phyloP scores from a whole-genome alignment of 768 basidiomycete species.

The Panellus pusillus region DNA sequence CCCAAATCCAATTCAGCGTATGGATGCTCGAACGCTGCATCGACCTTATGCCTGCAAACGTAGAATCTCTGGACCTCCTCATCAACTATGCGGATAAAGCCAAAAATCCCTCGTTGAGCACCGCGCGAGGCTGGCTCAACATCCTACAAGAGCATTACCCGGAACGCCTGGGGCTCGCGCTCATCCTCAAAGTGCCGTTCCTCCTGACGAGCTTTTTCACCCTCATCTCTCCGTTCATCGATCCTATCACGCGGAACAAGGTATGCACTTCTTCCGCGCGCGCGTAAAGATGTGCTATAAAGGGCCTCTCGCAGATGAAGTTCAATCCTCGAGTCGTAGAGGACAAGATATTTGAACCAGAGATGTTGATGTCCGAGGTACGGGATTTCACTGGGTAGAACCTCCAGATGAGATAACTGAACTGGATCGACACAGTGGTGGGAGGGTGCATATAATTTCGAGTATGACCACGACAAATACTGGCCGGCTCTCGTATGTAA shows the following conservation, averaged over 20 bases:
- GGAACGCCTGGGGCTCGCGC: conserved; percentile 74
- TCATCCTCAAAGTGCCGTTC: conserved; percentile 83
- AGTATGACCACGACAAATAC: conserved; percentile 73
- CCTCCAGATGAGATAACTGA: too few relatives aligned
- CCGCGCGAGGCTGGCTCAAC: conserved; percentile 48
- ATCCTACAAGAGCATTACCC: conserved; percentile 85
- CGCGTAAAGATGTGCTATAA: too few relatives aligned
- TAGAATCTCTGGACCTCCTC: conserved; percentile 77
- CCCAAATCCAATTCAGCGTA: conserved; percentile 72
- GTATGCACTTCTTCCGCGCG: too few relatives aligned
- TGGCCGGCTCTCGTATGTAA: conserved; percentile 62
- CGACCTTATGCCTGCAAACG: conserved; percentile 78
- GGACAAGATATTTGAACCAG: conserved; percentile 66
- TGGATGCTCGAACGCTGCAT: conserved; percentile 78
- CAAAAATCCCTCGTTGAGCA: conserved; percentile 51
- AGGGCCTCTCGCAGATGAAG: conserved; percentile 37
- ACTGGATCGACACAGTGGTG: conserved; percentile 39
- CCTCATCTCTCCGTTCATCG: conserved; percentile 77
- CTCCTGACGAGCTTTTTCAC: conserved; percentile 74
- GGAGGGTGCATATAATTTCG: conserved; percentile 66
- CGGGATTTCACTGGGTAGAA: too few relatives aligned
- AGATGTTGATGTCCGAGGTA: conserved; percentile 63
- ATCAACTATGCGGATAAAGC: conserved; percentile 76
- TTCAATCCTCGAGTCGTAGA: conserved; percentile 70
- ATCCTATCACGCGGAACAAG: conserved; percentile 76